A percentile compares a stretch with the other conserved stretches of the same genome.
These are phyloP conservation scores for Monosporozyma unispora DNA, from an alignment of 805 yeast genomes.

Conservation along the genomic window DNA sequence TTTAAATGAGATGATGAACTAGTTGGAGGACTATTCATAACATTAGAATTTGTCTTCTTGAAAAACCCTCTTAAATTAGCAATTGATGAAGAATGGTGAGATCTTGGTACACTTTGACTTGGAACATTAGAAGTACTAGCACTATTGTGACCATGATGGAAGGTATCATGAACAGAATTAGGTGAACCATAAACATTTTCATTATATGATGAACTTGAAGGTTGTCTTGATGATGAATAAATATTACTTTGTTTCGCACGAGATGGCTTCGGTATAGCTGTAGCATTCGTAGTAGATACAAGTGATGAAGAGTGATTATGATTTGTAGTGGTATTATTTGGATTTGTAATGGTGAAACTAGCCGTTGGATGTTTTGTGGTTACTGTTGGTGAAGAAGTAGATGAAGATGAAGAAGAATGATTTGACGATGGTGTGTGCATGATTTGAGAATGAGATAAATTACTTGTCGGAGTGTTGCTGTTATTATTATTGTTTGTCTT, in stretches of 20 bases:
- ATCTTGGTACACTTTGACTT: slow-evolving; percentile 31
- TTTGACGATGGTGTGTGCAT: slow-evolving; percentile 1
- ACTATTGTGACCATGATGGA: neutral
- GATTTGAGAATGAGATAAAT: slow-evolving; percentile 6
- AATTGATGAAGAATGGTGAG: slow-evolving; percentile 62
- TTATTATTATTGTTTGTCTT: neutral
- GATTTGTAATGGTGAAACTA: neutral
- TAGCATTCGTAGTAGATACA: slow-evolving; percentile 8
- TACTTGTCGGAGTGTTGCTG: slow-evolving; percentile 17
- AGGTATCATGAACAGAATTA: slow-evolving; percentile 27
- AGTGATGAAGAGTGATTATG: neutral
- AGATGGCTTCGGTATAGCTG: slow-evolving; percentile 30
- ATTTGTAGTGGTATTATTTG: neutral
- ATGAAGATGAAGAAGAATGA: neutral
- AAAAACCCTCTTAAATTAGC: slow-evolving; percentile 69
- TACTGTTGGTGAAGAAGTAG: neutral
- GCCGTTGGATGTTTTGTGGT: neutral
- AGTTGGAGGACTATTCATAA: neutral
- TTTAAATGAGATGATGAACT: neutral
- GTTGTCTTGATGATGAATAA: slow-evolving; percentile 30
- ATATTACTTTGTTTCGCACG: slow-evolving; percentile 29
- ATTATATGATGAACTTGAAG: slow-evolving; percentile 18
- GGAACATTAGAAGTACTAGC: slow-evolving; percentile 24
- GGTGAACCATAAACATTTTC: slow-evolving; percentile 24
- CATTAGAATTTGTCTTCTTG: slow-evolving; percentile 34